phyloP scores from a whole-genome alignment of 2,329 filamentous ascomycete species.

The Gliomastix tumulicola region DNA sequence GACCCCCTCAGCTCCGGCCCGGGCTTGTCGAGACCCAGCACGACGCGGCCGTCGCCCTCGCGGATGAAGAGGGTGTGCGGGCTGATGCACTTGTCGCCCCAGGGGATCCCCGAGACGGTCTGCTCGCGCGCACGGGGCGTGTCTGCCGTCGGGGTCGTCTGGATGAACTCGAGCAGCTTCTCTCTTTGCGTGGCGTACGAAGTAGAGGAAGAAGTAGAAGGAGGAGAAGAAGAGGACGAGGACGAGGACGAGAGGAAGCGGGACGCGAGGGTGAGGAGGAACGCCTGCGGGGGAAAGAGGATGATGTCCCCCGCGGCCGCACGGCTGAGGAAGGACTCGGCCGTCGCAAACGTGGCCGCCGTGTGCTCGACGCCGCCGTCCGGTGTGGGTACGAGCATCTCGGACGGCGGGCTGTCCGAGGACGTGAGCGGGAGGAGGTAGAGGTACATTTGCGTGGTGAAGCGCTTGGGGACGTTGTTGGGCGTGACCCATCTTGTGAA shows the following conservation, averaged over 20 bases:
- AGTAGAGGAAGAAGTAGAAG: constrained; percentile 39
- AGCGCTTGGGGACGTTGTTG: constrained; percentile 62
- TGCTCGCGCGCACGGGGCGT: constrained; percentile 30
- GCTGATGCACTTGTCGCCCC: constrained; percentile 56
- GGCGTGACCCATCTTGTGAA: constrained; percentile 95
- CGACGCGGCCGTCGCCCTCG: constrained; percentile 35
- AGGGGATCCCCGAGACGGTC: constrained; percentile 38
- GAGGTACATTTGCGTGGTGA: constrained; percentile 95
- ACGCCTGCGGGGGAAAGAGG: constrained; percentile 85
- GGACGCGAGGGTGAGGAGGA: constrained; percentile 56
- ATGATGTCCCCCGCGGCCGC: constrained; percentile 63
- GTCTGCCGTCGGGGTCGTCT: constrained; percentile 30
- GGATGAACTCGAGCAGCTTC: constrained; percentile 46
- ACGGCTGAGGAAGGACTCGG: constrained; percentile 60
- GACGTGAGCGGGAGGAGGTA: constrained; percentile 68
- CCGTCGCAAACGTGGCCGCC: constrained; percentile 69
- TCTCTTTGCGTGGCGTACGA: constrained; percentile 41
- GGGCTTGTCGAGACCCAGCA: constrained; percentile 51
- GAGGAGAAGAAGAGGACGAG: constrained; percentile 60
- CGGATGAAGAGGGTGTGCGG: constrained; percentile 40
- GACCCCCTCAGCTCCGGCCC: constrained; percentile 44
- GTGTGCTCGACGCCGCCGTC: constrained; percentile 64
- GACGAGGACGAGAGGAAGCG: constrained; percentile 40
- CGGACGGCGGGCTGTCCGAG: constrained; percentile 23
- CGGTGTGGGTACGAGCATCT: constrained; percentile 59